A percentile compares a stretch with the other conserved stretches of the same genome.
phyloP scores from a whole-genome alignment of 2,329 filamentous ascomycete genomes.

The Helotiales sp. region DNA sequence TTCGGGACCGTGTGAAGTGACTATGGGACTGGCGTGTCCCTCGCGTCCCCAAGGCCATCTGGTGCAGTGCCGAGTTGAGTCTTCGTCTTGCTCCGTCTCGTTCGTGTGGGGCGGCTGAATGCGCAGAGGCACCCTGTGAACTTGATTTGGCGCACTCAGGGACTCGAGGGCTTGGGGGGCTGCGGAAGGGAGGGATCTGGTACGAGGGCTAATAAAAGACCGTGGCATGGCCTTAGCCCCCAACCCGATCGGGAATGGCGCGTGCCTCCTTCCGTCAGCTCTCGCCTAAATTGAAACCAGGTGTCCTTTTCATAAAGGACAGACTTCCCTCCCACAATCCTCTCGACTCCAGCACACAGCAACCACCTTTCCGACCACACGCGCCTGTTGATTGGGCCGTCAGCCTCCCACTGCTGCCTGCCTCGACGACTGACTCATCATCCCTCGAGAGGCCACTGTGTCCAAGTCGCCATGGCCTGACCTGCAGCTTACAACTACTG shows the following conservation, averaged over 20 bases:
- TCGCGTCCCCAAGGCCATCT: not conserved
- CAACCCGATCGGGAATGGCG: constrained; percentile 4
- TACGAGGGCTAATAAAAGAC: not conserved
- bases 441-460: constrained; percentile 3
- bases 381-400: not conserved
- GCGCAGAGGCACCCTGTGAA: not conserved
- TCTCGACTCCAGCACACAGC: not conserved
- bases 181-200: not conserved
- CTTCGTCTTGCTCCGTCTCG: not conserved
- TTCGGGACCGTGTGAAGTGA: too few relatives aligned
- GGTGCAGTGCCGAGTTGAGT: not conserved
- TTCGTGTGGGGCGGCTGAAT: not conserved
- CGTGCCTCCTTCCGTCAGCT: constrained; percentile 2
- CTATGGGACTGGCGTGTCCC: not conserved
- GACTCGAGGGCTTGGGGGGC: too few relatives aligned
- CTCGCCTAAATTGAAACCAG: constrained; percentile 20
- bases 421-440: constrained; percentile 8
- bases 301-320: constrained; percentile 24
- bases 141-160: too few relatives aligned
- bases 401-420: constrained; percentile 1
- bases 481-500: constrained; percentile 12
- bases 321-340: constrained; percentile 12
- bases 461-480: constrained; percentile 7
- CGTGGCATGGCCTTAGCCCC: not conserved
- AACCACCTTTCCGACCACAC: not conserved